Conservation (phyloP, 1,284 basidiomycete species). For the Limonomyces culmigenus region DNA sequence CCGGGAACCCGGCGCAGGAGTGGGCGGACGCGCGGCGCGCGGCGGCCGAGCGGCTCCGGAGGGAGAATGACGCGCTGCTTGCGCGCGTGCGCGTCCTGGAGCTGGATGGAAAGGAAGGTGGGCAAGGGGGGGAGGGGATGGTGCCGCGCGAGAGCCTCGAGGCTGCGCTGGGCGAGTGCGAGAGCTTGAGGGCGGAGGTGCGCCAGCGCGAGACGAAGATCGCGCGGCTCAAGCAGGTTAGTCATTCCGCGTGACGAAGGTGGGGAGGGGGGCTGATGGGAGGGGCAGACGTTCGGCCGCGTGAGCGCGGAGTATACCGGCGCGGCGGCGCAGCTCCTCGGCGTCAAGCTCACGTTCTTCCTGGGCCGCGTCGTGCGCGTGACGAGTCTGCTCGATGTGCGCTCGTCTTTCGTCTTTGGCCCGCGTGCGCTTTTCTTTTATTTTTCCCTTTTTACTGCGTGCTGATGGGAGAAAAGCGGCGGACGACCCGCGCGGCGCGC, state of each 20-base stretch:
- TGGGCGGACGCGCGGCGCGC: slow-evolving; percentile 56
- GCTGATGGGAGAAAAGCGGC: slow-evolving; percentile 12
- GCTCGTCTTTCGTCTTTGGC: slow-evolving; percentile 56
- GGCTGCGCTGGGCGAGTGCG: slow-evolving; percentile 41
- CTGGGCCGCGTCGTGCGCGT: slow-evolving; percentile 72
- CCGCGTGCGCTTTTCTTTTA: no score
- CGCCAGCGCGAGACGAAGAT: slow-evolving; percentile 64
- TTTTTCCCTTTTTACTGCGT: no score
- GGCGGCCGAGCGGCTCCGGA: slow-evolving; percentile 50
- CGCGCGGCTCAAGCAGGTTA: slow-evolving; percentile 52
- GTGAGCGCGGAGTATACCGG: slow-evolving; percentile 74
- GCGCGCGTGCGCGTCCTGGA: slow-evolving; percentile 41
- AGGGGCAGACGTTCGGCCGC: slow-evolving; percentile 48
- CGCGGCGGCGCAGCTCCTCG: slow-evolving; percentile 65
- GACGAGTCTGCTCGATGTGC: slow-evolving; percentile 64
- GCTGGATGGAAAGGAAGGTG: slow-evolving; percentile 7
- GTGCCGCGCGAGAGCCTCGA: slow-evolving; percentile 60
- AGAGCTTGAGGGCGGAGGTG: slow-evolving; percentile 38
- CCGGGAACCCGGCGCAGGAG: slow-evolving; percentile 58
- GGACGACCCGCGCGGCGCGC: slow-evolving; percentile 53
- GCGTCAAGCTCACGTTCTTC: slow-evolving; percentile 73
- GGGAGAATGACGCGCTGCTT: slow-evolving; percentile 61
- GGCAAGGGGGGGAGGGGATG: slow-evolving; percentile 14
- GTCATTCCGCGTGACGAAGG: slow-evolving; percentile 1
- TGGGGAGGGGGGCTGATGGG: background rate